Percentiles rank a stretch among this genome's conserved stretches.
These are phyloP conservation scores for Salicornia ramosissima DNA, from an alignment of 148 eudicot species.

Conservation along the genomic window DNA sequence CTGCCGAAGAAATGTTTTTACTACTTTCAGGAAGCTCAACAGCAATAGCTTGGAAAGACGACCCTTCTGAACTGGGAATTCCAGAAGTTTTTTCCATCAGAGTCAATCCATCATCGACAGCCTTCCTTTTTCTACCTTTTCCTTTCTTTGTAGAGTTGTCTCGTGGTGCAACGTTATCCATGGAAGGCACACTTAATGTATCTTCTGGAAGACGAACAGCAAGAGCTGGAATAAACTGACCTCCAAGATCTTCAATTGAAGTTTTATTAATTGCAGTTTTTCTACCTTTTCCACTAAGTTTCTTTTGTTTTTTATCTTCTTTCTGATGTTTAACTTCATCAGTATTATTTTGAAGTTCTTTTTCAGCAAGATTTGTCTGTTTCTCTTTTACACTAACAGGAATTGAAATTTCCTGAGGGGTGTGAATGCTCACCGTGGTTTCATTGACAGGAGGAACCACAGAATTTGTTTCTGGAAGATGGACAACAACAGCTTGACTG, in stretches of 20 bases:
- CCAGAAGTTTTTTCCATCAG: slow-evolving; percentile 9
- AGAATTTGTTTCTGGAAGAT: slow-evolving; percentile 28
- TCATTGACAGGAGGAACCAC: slow-evolving; percentile 23
- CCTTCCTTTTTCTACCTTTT: slow-evolving; percentile 15
- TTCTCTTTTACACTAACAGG: slow-evolving; percentile 6
- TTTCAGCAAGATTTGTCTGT: slow-evolving; percentile 7
- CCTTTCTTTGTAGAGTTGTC: slow-evolving; percentile 14
- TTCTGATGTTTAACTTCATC: slow-evolving; percentile 1
- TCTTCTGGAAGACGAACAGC: slow-evolving; percentile 25
- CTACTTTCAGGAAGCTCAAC: slow-evolving; percentile 17
- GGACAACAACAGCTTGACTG: slow-evolving; percentile 36
- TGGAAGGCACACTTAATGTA: slow-evolving; percentile 10
- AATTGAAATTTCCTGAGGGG: slow-evolving; percentile 16
- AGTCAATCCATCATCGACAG: slow-evolving; percentile 5
- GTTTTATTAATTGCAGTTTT: slow-evolving; percentile 23
- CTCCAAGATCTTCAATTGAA: slow-evolving; percentile 16
- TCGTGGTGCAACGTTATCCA: slow-evolving; percentile 7
- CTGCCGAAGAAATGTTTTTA: slow-evolving; percentile 2
- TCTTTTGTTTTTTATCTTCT: slow-evolving; percentile 31
- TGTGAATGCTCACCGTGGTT: slow-evolving; percentile 10
- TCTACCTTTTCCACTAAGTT: slow-evolving; percentile 45
- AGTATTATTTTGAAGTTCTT: too few species aligned
- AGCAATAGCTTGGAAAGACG: slow-evolving; percentile 12
- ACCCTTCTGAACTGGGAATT: slow-evolving; percentile 6
- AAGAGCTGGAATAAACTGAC: slow-evolving; percentile 20